Evolutionary conservation across 2,329 filamentous ascomycete species (phyloP).

Genomic region (Dendrostoma leiphaemia): DNA sequence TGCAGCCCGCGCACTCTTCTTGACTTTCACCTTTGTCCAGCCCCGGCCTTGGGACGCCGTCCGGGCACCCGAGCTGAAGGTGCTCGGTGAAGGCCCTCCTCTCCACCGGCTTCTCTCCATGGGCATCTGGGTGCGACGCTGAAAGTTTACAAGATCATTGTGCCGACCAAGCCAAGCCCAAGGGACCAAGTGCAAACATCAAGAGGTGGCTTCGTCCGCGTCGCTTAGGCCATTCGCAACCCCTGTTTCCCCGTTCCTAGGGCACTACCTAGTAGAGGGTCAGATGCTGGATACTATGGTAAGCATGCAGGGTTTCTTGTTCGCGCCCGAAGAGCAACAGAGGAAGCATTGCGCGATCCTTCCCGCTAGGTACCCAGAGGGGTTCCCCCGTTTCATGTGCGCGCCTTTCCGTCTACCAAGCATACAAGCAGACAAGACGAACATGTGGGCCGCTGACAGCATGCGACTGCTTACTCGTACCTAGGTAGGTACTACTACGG

Average conservation of each 20-base stretch:
- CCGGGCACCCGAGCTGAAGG: not conserved
- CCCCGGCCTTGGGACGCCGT: not conserved
- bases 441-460: not conserved
- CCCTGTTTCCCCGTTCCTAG: no score
- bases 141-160: not conserved
- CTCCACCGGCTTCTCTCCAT: not conserved
- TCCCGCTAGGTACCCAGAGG: not conserved
- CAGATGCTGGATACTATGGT: no score
- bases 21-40: not conserved
- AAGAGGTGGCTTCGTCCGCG: no score
- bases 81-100: not conserved
- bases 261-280: no score
- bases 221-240: no score
- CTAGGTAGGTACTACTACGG: no score
- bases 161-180: no score
- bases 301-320: no score
- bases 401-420: no score
- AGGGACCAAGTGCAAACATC: no score
- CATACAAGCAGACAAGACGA: not conserved
- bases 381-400: not conserved
- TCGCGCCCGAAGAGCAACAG: no score
- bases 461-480: not conserved
- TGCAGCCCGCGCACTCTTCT: no score
- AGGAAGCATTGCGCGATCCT: not conserved
- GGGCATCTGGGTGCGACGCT: not conserved